Conservation (phyloP, 192 early-diverging fungal genomes). For the Entrophospora sp. region DNA sequence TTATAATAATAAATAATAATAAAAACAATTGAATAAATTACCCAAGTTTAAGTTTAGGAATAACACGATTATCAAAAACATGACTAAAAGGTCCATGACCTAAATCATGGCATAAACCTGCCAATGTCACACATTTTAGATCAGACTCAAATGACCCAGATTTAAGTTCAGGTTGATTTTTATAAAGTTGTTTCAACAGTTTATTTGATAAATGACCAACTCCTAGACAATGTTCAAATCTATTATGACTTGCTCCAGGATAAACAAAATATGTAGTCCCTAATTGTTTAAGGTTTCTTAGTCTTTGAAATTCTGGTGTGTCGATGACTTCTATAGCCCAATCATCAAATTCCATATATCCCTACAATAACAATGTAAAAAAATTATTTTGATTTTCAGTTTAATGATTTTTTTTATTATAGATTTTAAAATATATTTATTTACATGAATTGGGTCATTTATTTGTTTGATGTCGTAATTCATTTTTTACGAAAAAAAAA, state of each 20-base stretch:
- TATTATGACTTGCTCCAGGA: conserved; percentile 88
- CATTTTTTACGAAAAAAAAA: too few species aligned
- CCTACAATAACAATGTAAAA: conserved; percentile 33
- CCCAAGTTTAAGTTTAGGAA: conserved; percentile 57
- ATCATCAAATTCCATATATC: conserved; percentile 67
- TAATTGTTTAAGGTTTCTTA: conserved; percentile 83
- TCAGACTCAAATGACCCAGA: conserved; percentile 71
- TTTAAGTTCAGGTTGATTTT: conserved; percentile 76
- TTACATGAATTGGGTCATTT: background rate
- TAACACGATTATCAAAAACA: conserved; percentile 86
- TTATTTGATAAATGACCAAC: conserved; percentile 64
- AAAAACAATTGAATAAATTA: too few species aligned
- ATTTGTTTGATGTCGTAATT: too few species aligned
- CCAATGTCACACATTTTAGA: conserved; percentile 76
- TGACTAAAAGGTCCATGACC: conserved; percentile 97
- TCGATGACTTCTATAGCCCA: conserved; percentile 68
- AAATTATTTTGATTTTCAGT: background rate
- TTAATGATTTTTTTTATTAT: background rate
- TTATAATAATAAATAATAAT: too few species aligned
- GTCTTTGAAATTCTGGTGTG: conserved; percentile 92
- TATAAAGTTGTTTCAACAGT: conserved; percentile 58
- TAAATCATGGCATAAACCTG: conserved; percentile 91
- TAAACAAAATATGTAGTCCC: conserved; percentile 86
- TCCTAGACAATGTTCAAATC: conserved; percentile 89
- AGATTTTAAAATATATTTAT: background rate